Evolutionary conservation across 257 asterid genomes (phyloP).

Genomic region (Scutellaria galericulata): DNA sequence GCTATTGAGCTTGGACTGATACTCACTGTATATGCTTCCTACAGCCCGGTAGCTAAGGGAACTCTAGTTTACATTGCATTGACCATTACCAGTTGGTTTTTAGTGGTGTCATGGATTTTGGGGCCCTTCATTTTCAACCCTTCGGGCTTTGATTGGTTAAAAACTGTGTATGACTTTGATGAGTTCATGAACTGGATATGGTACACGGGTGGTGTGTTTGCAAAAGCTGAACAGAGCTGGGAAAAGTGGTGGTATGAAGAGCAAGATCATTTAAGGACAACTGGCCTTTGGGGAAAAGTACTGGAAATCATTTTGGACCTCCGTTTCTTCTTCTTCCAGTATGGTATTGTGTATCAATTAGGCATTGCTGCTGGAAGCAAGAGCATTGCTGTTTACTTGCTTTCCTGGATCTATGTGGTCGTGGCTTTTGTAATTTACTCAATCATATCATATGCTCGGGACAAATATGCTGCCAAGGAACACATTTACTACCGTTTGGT

Average conservation of each 20-base stretch:
- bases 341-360: conserved; percentile 89
- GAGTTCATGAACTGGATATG: conserved; percentile 97
- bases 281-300: conserved; percentile 89
- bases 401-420: conserved; percentile 85
- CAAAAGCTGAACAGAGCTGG: conserved; percentile 97
- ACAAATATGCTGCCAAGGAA: conserved; percentile 86
- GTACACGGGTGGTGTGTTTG: conserved; percentile 91
- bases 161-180: conserved; percentile 92
- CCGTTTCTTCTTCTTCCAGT: conserved; percentile 98
- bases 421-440: conserved; percentile 69
- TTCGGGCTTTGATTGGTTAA: conserved; percentile 96
- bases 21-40: conserved; percentile 84
- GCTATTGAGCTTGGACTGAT: conserved; percentile 95
- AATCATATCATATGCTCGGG: conserved; percentile 78
- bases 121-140: conserved; percentile 94
- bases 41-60: conserved; percentile 86
- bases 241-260: conserved; percentile 99
- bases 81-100: conserved; percentile 96
- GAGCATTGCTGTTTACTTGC: conserved; percentile 85
- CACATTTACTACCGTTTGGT: conserved; percentile 97
- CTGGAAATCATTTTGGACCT: conserved; percentile 82
- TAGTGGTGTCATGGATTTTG: conserved; percentile 90
- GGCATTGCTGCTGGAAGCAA: conserved; percentile 84
- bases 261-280: conserved; percentile 94
- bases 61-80: conserved; percentile 86